A percentile compares a stretch with the other conserved stretches of the same genome.
Conservation (phyloP, 495 filamentous ascomycete genomes). For the Neurospora sp. region DNA sequence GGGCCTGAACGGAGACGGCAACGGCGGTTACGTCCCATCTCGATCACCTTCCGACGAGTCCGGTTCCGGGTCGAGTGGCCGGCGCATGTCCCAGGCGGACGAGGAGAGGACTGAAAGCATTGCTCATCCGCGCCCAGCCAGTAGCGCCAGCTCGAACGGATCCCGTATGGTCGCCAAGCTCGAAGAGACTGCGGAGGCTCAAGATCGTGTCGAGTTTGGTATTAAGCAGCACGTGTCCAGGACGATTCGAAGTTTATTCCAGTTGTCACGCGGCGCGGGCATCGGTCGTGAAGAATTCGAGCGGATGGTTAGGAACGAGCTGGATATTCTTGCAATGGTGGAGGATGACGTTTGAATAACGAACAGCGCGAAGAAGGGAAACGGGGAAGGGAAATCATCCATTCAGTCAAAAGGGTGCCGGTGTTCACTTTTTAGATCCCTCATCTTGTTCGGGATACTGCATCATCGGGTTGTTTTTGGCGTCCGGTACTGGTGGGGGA, state of each 20-base stretch:
- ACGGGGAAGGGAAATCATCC: background rate
- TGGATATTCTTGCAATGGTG: slow-evolving; percentile 66
- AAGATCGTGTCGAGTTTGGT: slow-evolving; percentile 62
- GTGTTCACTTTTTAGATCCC: background rate
- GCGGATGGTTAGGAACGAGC: slow-evolving; percentile 64
- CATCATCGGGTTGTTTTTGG: background rate
- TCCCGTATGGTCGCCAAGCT: slow-evolving; percentile 53
- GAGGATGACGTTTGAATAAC: slow-evolving; percentile 46
- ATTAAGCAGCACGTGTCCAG: slow-evolving; percentile 84
- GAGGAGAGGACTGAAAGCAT: slow-evolving; percentile 19
- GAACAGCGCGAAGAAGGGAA: background rate
- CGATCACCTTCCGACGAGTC: background rate
- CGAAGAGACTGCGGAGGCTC: slow-evolving; percentile 52
- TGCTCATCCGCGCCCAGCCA: slow-evolving; percentile 37
- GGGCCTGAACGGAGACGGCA: slow-evolving; percentile 12
- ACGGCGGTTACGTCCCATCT: background rate
- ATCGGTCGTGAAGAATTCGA: slow-evolving; percentile 82
- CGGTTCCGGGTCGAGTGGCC: background rate
- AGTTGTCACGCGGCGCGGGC: slow-evolving; percentile 67
- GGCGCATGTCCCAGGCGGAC: slow-evolving; percentile 14
- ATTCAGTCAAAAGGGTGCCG: background rate
- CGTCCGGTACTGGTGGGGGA: background rate
- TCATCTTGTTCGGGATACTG: background rate
- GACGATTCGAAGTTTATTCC: slow-evolving; percentile 79
- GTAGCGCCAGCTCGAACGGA: slow-evolving; percentile 44